phyloP scores from a whole-genome alignment of 1,284 basidiomycete genomes.

The Moniliella sp. region DNA sequence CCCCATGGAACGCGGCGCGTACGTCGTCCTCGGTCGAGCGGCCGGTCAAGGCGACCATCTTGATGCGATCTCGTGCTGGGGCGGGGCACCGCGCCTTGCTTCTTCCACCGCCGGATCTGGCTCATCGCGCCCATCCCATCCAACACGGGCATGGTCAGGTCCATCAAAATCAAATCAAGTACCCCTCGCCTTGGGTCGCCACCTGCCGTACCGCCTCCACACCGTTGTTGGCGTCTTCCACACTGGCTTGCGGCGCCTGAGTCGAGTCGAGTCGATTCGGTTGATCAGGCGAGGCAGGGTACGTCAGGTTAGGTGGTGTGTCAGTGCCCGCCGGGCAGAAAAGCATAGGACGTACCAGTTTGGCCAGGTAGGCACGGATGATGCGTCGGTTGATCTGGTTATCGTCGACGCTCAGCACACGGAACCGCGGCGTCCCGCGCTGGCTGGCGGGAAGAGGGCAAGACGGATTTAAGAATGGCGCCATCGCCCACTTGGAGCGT shows the following conservation, averaged over 20 bases:
- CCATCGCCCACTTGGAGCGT: constrained; percentile 38
- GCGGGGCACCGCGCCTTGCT: constrained; percentile 32
- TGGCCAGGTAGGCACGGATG: constrained; percentile 56
- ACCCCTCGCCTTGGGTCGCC: constrained; percentile 42
- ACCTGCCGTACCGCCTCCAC: constrained; percentile 45
- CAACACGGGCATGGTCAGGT: constrained; percentile 75
- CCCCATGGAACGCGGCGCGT: constrained; percentile 67
- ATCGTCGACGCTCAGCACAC: constrained; percentile 11
- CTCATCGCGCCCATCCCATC: constrained; percentile 67
- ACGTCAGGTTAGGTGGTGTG: neutral
- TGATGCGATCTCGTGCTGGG: constrained; percentile 20
- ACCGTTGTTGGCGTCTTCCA: constrained; percentile 57
- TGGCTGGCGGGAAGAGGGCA: constrained; percentile 5
- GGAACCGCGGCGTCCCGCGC: constrained; percentile 1
- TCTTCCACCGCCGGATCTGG: constrained; percentile 62
- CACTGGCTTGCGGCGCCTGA: constrained; percentile 58
- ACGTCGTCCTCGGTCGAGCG: constrained; percentile 81
- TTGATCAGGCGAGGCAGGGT: constrained; percentile 35
- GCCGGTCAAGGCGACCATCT: constrained; percentile 74
- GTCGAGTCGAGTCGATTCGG: no score
- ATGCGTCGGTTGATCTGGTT: constrained; percentile 31
- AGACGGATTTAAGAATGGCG: constrained; percentile 37
- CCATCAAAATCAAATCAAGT: constrained; percentile 37
- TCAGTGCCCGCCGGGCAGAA: neutral
- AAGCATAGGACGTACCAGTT: constrained; percentile 38